These are phyloP conservation scores for Cronartium quercuum DNA, from an alignment of 1,284 basidiomycete species.

Conservation along the genomic window DNA sequence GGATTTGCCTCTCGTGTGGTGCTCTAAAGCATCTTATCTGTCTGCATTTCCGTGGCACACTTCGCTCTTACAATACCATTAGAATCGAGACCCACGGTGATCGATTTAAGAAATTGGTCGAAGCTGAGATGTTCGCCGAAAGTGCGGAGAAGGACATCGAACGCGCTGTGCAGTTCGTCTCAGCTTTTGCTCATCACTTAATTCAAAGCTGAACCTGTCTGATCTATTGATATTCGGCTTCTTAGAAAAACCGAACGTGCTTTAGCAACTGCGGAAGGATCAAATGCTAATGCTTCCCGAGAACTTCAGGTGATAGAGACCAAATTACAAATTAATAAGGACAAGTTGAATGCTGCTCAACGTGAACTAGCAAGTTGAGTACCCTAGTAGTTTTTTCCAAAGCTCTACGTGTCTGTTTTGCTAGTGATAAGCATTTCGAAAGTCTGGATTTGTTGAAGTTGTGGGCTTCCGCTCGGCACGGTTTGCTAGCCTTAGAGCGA, in stretches of 20 bases:
- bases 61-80: slow-evolving; percentile 6
- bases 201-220: background rate
- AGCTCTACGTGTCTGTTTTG: too few species aligned
- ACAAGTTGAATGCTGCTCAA: background rate
- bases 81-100: slow-evolving; percentile 61
- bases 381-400: background rate
- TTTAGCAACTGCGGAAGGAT: background rate
- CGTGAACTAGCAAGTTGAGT: slow-evolving; percentile 8
- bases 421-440: too few species aligned
- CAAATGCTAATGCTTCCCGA: background rate
- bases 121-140: slow-evolving; percentile 58
- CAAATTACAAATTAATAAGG: slow-evolving; percentile 24
- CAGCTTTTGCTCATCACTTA: background rate
- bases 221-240: background rate
- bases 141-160: slow-evolving; percentile 68
- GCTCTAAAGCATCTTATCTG: too few species aligned
- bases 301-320: slow-evolving; percentile 22
- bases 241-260: slow-evolving; percentile 6
- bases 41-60: too few species aligned
- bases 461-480: background rate
- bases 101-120: slow-evolving; percentile 62
- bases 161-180: slow-evolving; percentile 57
- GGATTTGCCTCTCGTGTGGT: too few species aligned
- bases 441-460: background rate
- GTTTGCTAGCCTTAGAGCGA: slow-evolving; percentile 60